Evolutionary conservation across 139 green algal species (phyloP).

Genomic region (Chlorella ohadii): DNA sequence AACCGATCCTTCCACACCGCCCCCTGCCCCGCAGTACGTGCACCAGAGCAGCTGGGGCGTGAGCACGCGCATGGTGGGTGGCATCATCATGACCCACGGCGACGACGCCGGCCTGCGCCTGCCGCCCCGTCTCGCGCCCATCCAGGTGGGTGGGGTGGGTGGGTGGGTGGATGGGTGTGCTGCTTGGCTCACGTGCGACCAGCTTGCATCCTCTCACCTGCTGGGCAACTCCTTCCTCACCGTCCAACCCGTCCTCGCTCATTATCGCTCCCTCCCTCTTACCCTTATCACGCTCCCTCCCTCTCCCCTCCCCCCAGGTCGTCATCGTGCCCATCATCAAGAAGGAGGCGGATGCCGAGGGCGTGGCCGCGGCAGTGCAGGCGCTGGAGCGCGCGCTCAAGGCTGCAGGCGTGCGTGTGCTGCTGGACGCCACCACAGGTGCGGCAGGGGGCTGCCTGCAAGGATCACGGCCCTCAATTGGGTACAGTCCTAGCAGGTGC

Average conservation of each 20-base stretch:
- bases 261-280: neutral
- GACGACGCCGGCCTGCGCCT: constrained; percentile 95
- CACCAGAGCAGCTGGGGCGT: constrained; percentile 96
- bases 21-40: constrained; percentile 61
- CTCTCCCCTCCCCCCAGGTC: constrained; percentile 64
- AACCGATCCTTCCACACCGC: too few species aligned
- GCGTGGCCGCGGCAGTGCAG: constrained; percentile 69
- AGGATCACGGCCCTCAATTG: too few species aligned
- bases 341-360: constrained; percentile 79
- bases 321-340: constrained; percentile 95
- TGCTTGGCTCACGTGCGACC: too few species aligned
- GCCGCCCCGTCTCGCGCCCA: constrained; percentile 89
- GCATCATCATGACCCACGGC: constrained; percentile 98
- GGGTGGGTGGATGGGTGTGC: neutral
- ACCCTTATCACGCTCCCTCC: neutral
- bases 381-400: constrained; percentile 64
- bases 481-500: too few species aligned
- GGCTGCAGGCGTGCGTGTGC: constrained; percentile 79
- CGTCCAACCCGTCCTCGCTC: too few species aligned
- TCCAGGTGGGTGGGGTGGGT: constrained; percentile 78
- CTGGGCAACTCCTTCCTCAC: too few species aligned
- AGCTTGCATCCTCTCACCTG: neutral
- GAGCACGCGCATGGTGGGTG: constrained; percentile 93
- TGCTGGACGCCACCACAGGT: constrained; percentile 79
- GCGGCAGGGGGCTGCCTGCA: too few species aligned